phyloP scores from a whole-genome alignment of 1,284 basidiomycete species.

The Amylostereum areolatum region DNA sequence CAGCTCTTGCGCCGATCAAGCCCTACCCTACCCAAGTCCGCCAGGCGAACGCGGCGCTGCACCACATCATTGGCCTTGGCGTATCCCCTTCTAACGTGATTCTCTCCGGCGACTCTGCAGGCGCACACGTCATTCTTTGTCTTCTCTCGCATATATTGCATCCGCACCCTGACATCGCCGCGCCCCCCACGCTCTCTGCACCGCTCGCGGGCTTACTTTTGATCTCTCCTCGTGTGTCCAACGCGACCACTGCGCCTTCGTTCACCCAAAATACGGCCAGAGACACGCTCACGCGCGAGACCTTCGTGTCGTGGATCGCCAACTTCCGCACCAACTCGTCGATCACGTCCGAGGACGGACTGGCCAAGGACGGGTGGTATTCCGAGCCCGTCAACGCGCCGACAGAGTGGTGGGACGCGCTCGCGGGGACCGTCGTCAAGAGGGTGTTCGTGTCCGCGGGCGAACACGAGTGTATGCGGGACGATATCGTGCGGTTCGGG shows the following conservation, averaged over 20 bases:
- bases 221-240: conserved; percentile 9
- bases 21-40: conserved; percentile 10
- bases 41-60: conserved; percentile 2
- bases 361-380: conserved; percentile 5
- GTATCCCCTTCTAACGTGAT: conserved; percentile 1
- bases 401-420: conserved; percentile 8
- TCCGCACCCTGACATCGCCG: conserved; percentile 2
- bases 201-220: conserved; percentile 10
- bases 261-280: not conserved
- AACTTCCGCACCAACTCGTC: conserved; percentile 1
- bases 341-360: not conserved
- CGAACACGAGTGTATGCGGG: conserved; percentile 7
- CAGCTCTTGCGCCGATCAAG: conserved; percentile 7
- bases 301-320: not conserved
- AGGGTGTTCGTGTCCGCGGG: conserved; percentile 8
- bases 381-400: conserved; percentile 9
- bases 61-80: conserved; percentile 6
- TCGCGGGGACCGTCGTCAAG: not conserved
- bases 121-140: conserved; percentile 2
- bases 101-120: conserved; percentile 4
- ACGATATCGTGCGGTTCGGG: conserved; percentile 6
- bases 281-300: conserved; percentile 1
- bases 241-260: conserved; percentile 1
- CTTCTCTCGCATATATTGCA: conserved; percentile 2
- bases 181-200: not conserved